Evolutionary conservation across 108 stramenopile species (phyloP).

Genomic region (Nannochloropsis gaditana): DNA sequence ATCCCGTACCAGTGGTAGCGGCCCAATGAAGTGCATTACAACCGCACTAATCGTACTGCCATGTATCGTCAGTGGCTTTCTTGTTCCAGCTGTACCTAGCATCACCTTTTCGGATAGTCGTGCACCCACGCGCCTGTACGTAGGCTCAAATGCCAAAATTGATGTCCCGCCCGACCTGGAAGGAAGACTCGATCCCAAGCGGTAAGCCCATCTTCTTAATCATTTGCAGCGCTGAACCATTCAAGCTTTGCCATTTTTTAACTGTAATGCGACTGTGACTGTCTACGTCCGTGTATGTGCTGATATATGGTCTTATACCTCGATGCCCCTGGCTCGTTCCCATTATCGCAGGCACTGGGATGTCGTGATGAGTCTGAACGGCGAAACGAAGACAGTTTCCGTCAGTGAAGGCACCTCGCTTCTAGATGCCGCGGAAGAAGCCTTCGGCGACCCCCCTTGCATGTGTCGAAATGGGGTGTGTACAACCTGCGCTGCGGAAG

Average conservation of each 20-base stretch:
- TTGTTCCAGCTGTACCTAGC: background rate
- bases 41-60: background rate
- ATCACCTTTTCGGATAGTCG: background rate
- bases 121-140: background rate
- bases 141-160: constrained; percentile 7
- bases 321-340: too few relatives aligned
- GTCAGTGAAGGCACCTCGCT: constrained; percentile 26
- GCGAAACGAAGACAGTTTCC: constrained; percentile 21
- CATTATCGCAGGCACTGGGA: background rate
- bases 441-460: constrained; percentile 18
- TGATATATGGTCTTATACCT: too few relatives aligned
- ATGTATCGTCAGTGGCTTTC: background rate
- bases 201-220: background rate
- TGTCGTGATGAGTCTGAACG: background rate
- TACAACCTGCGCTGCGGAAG: constrained; percentile 10
- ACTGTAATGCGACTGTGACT: too few relatives aligned
- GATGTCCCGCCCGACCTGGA: background rate
- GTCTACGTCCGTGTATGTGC: too few relatives aligned
- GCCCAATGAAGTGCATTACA: too few relatives aligned
- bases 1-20: too few relatives aligned
- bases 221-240: too few relatives aligned
- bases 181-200: constrained; percentile 12
- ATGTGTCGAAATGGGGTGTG: constrained; percentile 26
- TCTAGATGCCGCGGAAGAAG: constrained; percentile 20
- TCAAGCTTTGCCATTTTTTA: too few relatives aligned